Percentiles rank a stretch among this genome's conserved stretches.
These are phyloP conservation scores for Tetrahymena elliotti DNA, from an alignment of 73 alveolate genomes.

Conservation along the genomic window DNA sequence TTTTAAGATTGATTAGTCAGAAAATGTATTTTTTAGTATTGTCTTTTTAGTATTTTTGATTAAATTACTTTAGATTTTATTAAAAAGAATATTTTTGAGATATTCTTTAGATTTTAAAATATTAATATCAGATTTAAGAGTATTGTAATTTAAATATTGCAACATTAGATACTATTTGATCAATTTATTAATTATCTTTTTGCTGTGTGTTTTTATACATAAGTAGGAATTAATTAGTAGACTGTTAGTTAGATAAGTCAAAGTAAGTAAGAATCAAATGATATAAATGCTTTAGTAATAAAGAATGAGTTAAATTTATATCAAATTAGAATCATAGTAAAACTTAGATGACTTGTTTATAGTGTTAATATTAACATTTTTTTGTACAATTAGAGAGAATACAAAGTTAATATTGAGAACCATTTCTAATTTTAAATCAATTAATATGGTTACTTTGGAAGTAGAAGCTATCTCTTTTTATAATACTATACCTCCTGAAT, in stretches of 20 bases:
- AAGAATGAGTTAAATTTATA: neutral
- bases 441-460: neutral
- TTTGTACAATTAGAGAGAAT: neutral
- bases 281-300: neutral
- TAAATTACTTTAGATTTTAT: no score
- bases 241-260: neutral
- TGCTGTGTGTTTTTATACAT: neutral
- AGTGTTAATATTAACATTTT: neutral
- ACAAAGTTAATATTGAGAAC: neutral
- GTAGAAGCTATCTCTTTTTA: neutral
- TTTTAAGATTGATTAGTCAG: no score
- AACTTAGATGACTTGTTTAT: neutral
- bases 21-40: no score
- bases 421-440: neutral
- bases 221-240: neutral
- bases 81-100: no score
- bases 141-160: neutral
- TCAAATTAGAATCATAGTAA: neutral
- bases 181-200: no score
- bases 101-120: no score
- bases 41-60: no score
- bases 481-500: neutral
- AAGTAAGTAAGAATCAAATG: no score
- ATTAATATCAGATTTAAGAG: no score
- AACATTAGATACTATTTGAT: no score